A percentile compares a stretch with the other conserved stretches of the same genome.
These are phyloP conservation scores for Sphagnum contortum DNA, from an alignment of 225 moss, liverwort and hornwort genomes.

Conservation along the genomic window DNA sequence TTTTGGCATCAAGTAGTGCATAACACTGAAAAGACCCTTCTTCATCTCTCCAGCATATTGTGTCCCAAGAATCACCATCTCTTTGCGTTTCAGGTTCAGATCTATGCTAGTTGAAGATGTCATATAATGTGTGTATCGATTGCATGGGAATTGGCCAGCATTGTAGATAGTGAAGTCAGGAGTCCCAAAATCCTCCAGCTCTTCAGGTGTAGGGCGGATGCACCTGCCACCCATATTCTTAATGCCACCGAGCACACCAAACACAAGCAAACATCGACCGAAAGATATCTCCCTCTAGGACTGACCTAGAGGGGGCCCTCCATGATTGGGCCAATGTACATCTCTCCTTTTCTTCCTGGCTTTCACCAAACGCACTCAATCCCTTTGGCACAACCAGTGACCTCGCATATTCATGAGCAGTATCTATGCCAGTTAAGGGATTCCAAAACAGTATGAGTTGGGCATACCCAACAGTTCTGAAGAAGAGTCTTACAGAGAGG, in stretches of 20 bases:
- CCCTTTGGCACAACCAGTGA: constrained; percentile 7
- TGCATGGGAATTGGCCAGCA: constrained; percentile 99
- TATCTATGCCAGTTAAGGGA: constrained; percentile 6
- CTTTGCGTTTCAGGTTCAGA: constrained; percentile 99
- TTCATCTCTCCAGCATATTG: constrained; percentile 99
- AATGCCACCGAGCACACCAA: constrained; percentile 80
- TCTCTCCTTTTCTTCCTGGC: constrained; percentile 12
- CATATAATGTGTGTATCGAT: constrained; percentile 99
- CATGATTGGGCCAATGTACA: constrained; percentile 3
- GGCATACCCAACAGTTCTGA: constrained; percentile 27
- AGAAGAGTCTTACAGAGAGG: constrained; percentile 6
- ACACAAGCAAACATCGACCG: constrained; percentile 32
- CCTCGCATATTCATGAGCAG: constrained; percentile 5
- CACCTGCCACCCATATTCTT: constrained; percentile 99
- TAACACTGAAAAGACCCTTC: constrained; percentile 99
- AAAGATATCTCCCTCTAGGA: constrained; percentile 16
- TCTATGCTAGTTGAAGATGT: constrained; percentile 99
- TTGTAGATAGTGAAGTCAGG: constrained; percentile 99
- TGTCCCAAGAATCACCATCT: constrained; percentile 99
- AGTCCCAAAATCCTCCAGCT: constrained; percentile 93
- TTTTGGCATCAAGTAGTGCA: constrained; percentile 99
- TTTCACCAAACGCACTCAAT: constrained; percentile 2
- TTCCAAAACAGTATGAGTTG: constrained; percentile 19
- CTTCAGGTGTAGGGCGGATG: constrained; percentile 99
- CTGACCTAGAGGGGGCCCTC: constrained; percentile 7